A percentile compares a stretch with the other conserved stretches of the same genome.
These are phyloP conservation scores for Bryoglossum gracile DNA, from an alignment of 495 filamentous ascomycete genomes.

Conservation along the genomic window DNA sequence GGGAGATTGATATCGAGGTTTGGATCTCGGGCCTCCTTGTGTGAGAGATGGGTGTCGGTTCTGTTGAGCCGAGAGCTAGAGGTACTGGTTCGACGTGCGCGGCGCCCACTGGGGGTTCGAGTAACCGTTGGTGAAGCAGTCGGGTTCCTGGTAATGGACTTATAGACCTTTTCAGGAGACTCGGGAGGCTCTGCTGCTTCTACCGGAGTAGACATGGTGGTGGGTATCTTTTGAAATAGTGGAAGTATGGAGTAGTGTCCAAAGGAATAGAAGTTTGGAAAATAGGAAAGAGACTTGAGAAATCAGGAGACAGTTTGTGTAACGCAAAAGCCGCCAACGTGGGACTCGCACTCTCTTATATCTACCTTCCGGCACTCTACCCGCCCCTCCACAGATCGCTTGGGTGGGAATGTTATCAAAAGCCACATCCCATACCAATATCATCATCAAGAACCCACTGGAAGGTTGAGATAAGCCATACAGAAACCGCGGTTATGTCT, in stretches of 20 bases:
- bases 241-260: no score
- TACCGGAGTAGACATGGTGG: constrained; percentile 9
- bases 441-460: background rate
- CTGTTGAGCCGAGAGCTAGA: background rate
- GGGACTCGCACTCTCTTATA: constrained; percentile 7
- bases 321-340: background rate
- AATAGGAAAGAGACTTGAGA: background rate
- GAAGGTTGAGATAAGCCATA: background rate
- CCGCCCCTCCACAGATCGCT: background rate
- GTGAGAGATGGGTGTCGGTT: constrained; percentile 10
- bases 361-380: background rate
- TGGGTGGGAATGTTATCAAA: constrained; percentile 19
- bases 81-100: background rate
- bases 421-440: constrained; percentile 4
- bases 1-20: constrained; percentile 48
- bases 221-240: background rate
- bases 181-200: constrained; percentile 2
- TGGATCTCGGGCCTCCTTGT: constrained; percentile 22
- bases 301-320: background rate
- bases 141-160: constrained; percentile 6
- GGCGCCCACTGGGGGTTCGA: constrained; percentile 7
- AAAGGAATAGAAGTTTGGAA: background rate
- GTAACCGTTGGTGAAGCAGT: background rate
- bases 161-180: background rate
- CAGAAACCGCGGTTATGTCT: background rate